A percentile compares a stretch with the other conserved stretches of the same genome.
These are phyloP conservation scores for Phytophthora pini DNA, from an alignment of 352 stramenopile genomes.

Conservation along the genomic window DNA sequence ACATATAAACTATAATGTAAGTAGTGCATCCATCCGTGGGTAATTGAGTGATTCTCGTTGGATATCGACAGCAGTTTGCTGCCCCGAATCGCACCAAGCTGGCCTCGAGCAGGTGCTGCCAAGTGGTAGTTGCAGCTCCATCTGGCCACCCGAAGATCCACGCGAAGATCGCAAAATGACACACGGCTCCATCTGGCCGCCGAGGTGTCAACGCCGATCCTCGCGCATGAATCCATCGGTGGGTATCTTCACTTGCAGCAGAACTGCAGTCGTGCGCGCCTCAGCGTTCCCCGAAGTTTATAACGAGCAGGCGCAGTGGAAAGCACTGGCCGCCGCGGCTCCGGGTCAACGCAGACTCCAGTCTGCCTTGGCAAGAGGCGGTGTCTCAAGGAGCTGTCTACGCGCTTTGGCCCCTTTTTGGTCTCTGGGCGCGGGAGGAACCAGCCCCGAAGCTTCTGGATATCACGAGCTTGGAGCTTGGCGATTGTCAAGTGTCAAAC, in stretches of 20 bases:
- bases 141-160: conserved; percentile 4
- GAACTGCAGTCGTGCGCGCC: conserved; percentile 9
- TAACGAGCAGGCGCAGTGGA: conserved; percentile 1
- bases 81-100: neutral
- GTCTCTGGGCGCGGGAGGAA: conserved; percentile 20
- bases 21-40: conserved; percentile 4
- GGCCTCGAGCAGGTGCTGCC: neutral
- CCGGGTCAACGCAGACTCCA: neutral
- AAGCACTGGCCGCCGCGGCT: conserved; percentile 17
- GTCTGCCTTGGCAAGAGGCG: conserved; percentile 19
- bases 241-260: conserved; percentile 9
- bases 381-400: conserved; percentile 34
- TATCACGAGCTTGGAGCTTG: conserved; percentile 8
- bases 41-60: conserved; percentile 1
- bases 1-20: conserved; percentile 32
- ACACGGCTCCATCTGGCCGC: conserved; percentile 2
- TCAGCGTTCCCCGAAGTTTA: conserved; percentile 28
- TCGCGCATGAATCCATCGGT: conserved; percentile 3
- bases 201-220: conserved; percentile 7
- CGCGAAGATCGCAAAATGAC: conserved; percentile 14
- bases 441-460: conserved; percentile 31
- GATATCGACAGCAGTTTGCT: conserved; percentile 14
- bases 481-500: neutral
- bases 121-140: conserved; percentile 1
- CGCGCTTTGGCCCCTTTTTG: conserved; percentile 6